Percentiles rank a stretch among this genome's conserved stretches.
phyloP scores from a whole-genome alignment of 441 rosid species.

The Heliophila coronopifolia region DNA sequence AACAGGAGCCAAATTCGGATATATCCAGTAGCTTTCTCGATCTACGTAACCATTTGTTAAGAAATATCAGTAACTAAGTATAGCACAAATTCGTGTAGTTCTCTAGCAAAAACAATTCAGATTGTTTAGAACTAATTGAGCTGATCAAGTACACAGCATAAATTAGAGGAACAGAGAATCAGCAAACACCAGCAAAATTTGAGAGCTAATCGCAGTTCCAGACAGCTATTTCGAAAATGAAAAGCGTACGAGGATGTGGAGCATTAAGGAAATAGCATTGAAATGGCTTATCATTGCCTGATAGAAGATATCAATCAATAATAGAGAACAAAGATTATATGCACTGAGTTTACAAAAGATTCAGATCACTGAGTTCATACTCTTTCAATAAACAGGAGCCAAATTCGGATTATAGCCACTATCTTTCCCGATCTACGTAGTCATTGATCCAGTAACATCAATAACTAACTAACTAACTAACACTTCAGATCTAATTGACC shows the following conservation, averaged over 20 bases:
- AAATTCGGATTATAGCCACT: neutral
- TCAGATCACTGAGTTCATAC: too few relatives aligned
- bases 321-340: neutral
- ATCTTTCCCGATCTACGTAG: neutral
- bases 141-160: too few relatives aligned
- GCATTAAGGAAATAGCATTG: too few relatives aligned
- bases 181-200: too few relatives aligned
- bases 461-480: too few relatives aligned
- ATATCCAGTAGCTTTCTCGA: neutral
- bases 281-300: neutral
- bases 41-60: neutral
- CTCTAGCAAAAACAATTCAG: too few relatives aligned
- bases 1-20: neutral
- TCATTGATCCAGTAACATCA: neutral
- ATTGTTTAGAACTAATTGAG: too few relatives aligned
- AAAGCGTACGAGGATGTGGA: too few relatives aligned
- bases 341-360: neutral
- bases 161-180: too few relatives aligned
- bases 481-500: conserved; percentile 21
- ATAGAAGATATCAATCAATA: neutral
- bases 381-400: neutral
- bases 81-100: neutral
- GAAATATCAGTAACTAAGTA: neutral
- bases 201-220: too few relatives aligned
- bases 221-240: too few relatives aligned